Evolutionary conservation across 1,284 basidiomycete genomes (phyloP), one percentile per base, ranked within the genome.

Genomic region (Malassezia sp.): DNA sequence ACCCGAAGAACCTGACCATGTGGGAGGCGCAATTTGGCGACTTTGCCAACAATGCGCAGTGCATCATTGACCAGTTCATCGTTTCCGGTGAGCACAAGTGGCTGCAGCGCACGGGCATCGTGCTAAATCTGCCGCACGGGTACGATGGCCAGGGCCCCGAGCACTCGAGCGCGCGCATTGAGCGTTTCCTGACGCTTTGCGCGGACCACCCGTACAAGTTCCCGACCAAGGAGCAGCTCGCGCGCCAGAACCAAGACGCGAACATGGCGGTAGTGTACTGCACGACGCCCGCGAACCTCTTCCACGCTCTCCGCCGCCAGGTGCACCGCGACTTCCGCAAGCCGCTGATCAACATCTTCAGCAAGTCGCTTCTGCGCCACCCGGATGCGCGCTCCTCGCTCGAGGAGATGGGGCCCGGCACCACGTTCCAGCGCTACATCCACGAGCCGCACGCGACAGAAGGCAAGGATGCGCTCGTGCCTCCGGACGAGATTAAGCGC

Each of bases 21-120:
- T 99, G 93, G 93, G 93, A 97, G 73, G 93, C 73, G 15, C 90
- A 95, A 72, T 96, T 97, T 65, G 91, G 91, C 72, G 93, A 97
- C 73, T 97, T 96, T 71, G 66, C 66, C 56, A 70, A 68, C 63
- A 70, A 66, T 40, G 91, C 91, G 4, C 91, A 96, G 74, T 85
- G 83, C 72, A 95, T 97, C 73, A 95, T 97, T 62, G 93, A 99
- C 72, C 91, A 99, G 73, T 99, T 95, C 75, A 85, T 99, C 56
- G 88, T 90, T 22, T 85, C 90, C 15, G 91, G 91, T 38, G 93
- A 99, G 75, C 78, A 89, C 60, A 99, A 99, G 73, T 97, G 93
- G 93, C 73, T 96, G 45, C 91, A 97, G 74, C 81, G 93, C 53
- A 85, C 82, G 41, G 93, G 93, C 42, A 72, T 99, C 53, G 87